A percentile compares a stretch with the other conserved stretches of the same genome.
phyloP scores from a whole-genome alignment of 306 rosid species.

The Prunus mume region DNA sequence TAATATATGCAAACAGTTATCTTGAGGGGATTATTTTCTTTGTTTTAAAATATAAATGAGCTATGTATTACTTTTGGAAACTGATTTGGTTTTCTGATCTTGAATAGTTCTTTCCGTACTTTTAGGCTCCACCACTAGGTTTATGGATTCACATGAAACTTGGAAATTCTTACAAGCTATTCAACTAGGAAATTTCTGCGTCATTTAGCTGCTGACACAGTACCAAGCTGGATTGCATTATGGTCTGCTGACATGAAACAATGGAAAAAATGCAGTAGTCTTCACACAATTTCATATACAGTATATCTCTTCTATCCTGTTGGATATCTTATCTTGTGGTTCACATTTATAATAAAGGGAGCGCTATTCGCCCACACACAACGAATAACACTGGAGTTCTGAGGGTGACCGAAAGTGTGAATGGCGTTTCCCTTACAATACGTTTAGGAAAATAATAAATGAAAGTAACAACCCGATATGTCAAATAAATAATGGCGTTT shows the following conservation, averaged over 20 bases:
- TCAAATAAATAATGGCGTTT: no score
- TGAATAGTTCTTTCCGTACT: not conserved
- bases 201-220: not conserved
- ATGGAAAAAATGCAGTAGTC: not conserved
- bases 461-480: no score
- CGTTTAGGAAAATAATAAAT: no score
- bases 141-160: not conserved
- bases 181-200: not conserved
- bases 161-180: not conserved
- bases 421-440: not conserved
- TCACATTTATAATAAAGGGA: not conserved
- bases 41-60: not conserved
- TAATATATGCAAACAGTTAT: not conserved
- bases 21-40: not conserved
- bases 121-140: not conserved
- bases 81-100: not conserved
- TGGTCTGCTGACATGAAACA: not conserved
- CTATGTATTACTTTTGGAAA: not conserved
- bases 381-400: not conserved
- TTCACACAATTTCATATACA: not conserved
- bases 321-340: not conserved
- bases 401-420: not conserved
- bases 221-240: not conserved
- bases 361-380: not conserved
- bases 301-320: not conserved